Evolutionary conservation across 2,329 filamentous ascomycete species (phyloP), one percentile per base, ranked within the genome.

Genomic region (Aspergillus latus): DNA sequence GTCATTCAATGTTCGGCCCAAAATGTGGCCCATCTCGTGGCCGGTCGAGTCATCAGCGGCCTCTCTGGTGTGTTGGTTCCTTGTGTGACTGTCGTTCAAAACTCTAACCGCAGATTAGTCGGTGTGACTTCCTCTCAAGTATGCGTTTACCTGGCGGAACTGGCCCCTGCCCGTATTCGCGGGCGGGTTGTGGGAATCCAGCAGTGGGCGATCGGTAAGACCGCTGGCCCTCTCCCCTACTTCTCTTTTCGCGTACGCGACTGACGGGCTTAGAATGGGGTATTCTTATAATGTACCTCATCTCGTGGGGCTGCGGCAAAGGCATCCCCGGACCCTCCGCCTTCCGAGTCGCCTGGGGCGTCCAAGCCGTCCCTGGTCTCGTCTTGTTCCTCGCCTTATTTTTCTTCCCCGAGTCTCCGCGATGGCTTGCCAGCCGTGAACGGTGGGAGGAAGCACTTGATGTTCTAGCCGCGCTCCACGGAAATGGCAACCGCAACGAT

Each of bases 311-410:
- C 11, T 75, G 72, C 46, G 66, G 66, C 5, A 60, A 70, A 8
- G 68, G 69, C 3, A 61, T 73, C 1, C 53, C 69, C 0, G 75
- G 78, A 5, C 64, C 74, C 0, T 74, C 76, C 1, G 75, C 80
- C 3, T 85, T 84, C 72, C 75, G 85, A 11, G 79, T 84, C 2
- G 82, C 84, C 15, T 88, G 85, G 84, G 84, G 82, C 40, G 75
- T 85, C 4, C 85, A 88, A 63, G 84, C 84, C 56, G 69, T 87
- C 42, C 84, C 84, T 0, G 83, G 78, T 26, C 68, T 85, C 15
- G 66, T 84, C 46, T 76, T 87, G 37, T 78, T 85, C 53, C 58
- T 77, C 45, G 83, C 82, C 43, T 77, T 74, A 4, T 77, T 80
- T 28, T 84, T 86, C 68, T 79, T 86, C 44, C 84, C 84, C 2